phyloP scores from a whole-genome alignment of 305 asterid species.

The Euphrasia arctica region DNA sequence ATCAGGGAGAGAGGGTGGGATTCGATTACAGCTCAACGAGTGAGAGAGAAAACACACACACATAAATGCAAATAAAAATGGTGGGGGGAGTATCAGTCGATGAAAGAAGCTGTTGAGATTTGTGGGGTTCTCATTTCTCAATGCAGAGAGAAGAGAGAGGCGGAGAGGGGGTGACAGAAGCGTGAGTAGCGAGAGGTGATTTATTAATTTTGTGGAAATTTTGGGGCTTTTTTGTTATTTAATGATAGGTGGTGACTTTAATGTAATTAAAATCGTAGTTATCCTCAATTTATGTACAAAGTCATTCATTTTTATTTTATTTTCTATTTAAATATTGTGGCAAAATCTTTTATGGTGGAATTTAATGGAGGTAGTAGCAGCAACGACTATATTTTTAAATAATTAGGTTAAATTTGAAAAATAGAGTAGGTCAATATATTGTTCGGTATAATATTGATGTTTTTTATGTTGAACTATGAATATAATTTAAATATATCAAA shows the following conservation, averaged over 20 bases:
- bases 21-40: constrained; percentile 35
- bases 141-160: constrained; percentile 27
- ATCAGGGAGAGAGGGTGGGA: constrained; percentile 26
- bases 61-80: constrained; percentile 6
- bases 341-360: neutral
- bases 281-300: neutral
- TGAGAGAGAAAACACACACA: constrained; percentile 23
- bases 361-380: too few species aligned
- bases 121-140: constrained; percentile 39
- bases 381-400: too few species aligned
- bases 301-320: neutral
- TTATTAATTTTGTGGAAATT: neutral
- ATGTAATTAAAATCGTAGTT: neutral
- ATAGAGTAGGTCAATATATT: neutral
- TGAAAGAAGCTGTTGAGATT: constrained; percentile 47
- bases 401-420: too few species aligned
- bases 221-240: neutral
- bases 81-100: constrained; percentile 22
- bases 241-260: neutral
- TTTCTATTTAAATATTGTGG: too few species aligned
- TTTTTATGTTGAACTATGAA: too few species aligned
- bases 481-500: too few species aligned
- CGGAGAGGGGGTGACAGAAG: constrained; percentile 19
- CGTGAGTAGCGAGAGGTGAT: constrained; percentile 9
- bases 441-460: too few species aligned